Evolutionary conservation across 331 rosid genomes (phyloP), one percentile per base, ranked within the genome.

Genomic region (Acacia concinna): DNA sequence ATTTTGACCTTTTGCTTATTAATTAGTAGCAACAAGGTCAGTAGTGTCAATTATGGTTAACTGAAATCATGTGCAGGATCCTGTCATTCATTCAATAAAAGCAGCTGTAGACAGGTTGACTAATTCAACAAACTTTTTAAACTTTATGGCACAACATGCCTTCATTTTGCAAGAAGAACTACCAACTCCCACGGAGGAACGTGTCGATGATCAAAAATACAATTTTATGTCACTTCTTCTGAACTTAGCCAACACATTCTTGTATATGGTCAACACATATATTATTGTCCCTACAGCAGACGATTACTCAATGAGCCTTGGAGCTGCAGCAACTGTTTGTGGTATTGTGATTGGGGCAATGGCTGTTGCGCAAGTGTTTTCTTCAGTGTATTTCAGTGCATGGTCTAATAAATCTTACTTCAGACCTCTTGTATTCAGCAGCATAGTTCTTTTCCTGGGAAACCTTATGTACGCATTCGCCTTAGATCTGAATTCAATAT

Each of bases 351-450:
- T 93, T 60, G 98, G 98, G 68, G 89, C 97, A 62, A 93, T 93
- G 98, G 98, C 98, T 65, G 90, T 93, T 82, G 98, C 98, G 3
- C 98, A 93, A 79, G 98, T 93, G 82, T 91, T 93, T 83, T 91
- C 98, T 37, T 93, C 98, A 0, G 98, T 93, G 80, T 93, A 93
- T 83, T 93, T 93, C 63, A 93, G 98, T 73, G 97, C 98, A 21
- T 93, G 98, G 98, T 93, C 98, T 79, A 93, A 93, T 84, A 87
- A 66, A 80, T 91, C 98, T 6, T 93, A 93, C 90, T 93, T 91
- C 86, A 91, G 78, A 81, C 98, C 98, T 86, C 98, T 93, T 75
- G 81, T 93, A 69, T 93, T 93, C 86, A 93, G 98, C 85, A 93
- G 98, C 74, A 73, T 91, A 59, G 91, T 79, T 76, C 94, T 93